Evolutionary conservation across 2,329 filamentous ascomycete genomes (phyloP).

Genomic region (Metarhizium humberi): DNA sequence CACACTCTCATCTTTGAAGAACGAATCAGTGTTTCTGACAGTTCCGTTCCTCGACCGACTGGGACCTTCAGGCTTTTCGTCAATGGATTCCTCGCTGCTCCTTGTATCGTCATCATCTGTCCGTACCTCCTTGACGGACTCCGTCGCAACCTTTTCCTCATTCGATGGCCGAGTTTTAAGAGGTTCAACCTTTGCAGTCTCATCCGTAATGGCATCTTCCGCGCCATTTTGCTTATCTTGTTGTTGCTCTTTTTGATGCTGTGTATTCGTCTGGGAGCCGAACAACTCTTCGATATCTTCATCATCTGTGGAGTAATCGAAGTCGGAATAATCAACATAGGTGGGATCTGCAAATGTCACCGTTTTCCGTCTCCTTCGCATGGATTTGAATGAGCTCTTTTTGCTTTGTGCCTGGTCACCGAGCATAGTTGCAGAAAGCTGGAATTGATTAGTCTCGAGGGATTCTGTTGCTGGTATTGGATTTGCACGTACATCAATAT

Average conservation of each 20-base stretch:
- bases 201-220: conserved; percentile 32
- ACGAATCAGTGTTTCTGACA: conserved; percentile 85
- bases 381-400: conserved; percentile 74
- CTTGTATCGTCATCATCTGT: conserved; percentile 26
- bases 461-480: neutral
- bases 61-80: conserved; percentile 39
- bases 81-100: conserved; percentile 60
- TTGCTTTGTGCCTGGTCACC: conserved; percentile 63
- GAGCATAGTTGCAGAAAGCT: conserved; percentile 55
- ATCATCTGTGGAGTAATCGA: conserved; percentile 78
- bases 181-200: conserved; percentile 46
- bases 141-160: conserved; percentile 27
- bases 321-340: conserved; percentile 79
- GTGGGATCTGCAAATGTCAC: conserved; percentile 80
- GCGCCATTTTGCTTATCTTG: conserved; percentile 7
- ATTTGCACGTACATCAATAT: conserved; percentile 70
- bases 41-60: conserved; percentile 74
- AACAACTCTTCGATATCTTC: conserved; percentile 39
- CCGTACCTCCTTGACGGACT: conserved; percentile 17
- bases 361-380: conserved; percentile 75
- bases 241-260: conserved; percentile 21
- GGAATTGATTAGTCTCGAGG: conserved; percentile 12
- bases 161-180: conserved; percentile 38
- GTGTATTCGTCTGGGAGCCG: conserved; percentile 20
- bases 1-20: conserved; percentile 91